Conservation (phyloP, 2,329 filamentous ascomycete genomes). For the Diaporthe sp. region DNA sequence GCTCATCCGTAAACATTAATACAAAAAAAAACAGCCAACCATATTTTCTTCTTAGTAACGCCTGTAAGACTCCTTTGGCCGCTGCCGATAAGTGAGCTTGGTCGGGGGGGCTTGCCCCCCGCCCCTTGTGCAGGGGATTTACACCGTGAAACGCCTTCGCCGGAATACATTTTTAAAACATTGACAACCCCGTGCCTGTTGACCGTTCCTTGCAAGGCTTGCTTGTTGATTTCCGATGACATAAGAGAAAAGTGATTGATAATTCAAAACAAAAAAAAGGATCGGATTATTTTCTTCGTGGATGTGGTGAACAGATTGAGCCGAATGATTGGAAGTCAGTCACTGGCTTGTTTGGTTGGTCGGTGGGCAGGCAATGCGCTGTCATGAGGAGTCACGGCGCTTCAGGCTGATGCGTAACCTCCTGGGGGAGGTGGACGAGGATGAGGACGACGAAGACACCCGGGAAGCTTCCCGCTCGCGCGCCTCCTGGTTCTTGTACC, state of each 20-base stretch:
- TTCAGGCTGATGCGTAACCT: slow-evolving; percentile 26
- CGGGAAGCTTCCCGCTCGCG: slow-evolving; percentile 19
- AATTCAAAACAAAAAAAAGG: neutral
- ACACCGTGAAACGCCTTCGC: slow-evolving; percentile 21
- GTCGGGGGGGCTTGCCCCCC: neutral
- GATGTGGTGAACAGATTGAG: neutral
- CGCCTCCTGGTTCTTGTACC: slow-evolving; percentile 27
- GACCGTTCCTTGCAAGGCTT: neutral
- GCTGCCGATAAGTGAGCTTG: neutral
- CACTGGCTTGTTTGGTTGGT: neutral
- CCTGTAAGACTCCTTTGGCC: neutral
- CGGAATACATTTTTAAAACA: neutral
- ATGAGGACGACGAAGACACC: neutral
- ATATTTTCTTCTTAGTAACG: neutral
- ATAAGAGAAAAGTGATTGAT: neutral
- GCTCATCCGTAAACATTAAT: neutral
- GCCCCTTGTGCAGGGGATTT: neutral
- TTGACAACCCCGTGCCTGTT: neutral
- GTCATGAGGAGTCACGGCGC: slow-evolving; percentile 25
- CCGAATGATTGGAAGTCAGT: neutral
- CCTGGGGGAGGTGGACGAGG: neutral
- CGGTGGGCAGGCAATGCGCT: neutral
- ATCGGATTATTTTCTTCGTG: neutral
- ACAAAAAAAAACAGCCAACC: neutral
- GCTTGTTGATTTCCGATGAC: neutral